Evolutionary conservation across 2,329 filamentous ascomycete genomes (phyloP), one percentile per base, ranked within the genome.

Genomic region (Talaromyces sp.): DNA sequence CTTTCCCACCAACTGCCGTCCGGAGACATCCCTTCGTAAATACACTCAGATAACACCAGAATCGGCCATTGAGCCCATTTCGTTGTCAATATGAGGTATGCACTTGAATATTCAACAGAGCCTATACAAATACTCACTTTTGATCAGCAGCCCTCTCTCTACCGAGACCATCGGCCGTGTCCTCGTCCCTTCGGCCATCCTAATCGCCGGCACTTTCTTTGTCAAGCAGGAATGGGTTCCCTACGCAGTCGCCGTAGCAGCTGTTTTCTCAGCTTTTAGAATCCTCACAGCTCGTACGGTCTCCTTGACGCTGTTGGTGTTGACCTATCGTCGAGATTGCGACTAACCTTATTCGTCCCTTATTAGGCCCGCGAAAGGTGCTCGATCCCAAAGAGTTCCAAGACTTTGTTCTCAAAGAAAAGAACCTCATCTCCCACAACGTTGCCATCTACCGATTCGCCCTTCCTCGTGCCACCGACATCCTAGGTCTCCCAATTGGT

Each of bases 381-480:
- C 87, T 99, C 72, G 94, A 94, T 82, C 92, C 93, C 37, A 88
- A 89, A 71, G 85, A 85, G 60, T 97, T 97, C 86, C 93, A 97
- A 78, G 87, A 96, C 66, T 97, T 97, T 76, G 89, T 92, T 77
- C 89, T 99, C 72, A 89, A 90, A 79, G 92, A 98, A 80, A 98
- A 97, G 87, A 98, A 90, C 15, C 86, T 96, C 70, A 89, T 98
- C 74, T 97, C 94, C 37, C 95, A 98, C 87, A 99, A 99, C 84
- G 94, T 96, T 67, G 93, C 94, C 79, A 97, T 99, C 83, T 99
- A 98, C 85, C 93, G 95, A 75, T 97, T 98, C 83, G 85, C 86
- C 69, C 91, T 99, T 47, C 93, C 93, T 65, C 85, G 85, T 61
- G 82, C 89, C 47, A 89, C 84, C 72, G 87, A 91, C 71, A 92